Base-by-base conservation (phyloP, 805 yeast genomes). In the Saccharomyces kudriavzevii region DNA sequence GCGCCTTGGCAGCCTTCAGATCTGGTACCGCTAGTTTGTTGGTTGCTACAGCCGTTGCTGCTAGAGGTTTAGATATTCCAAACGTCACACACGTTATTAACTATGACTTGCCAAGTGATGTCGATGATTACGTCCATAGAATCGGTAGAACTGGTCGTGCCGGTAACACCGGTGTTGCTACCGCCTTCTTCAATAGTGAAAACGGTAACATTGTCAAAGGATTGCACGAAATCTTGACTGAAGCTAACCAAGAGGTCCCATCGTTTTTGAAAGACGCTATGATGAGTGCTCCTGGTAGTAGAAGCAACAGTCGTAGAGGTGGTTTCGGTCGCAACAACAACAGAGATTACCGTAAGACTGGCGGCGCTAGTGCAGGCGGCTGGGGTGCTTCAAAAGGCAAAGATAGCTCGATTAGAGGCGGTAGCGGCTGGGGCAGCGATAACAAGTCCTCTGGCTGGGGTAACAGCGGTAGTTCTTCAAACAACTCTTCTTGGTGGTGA, bases 91-190 rank as follows among this genome's bases (percentile, higher is more conserved):
- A 92, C 71, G 99, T 94, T 69, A 86, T 94, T 76, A 94, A 94
- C 82, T 94, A 87, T 73, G 99, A 94, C 72, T 80, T 94, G 72
- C 99, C 99, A 72, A 78, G 86, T 70, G 98, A 94, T 74, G 87
- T 94, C 68, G 99, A 94, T 74, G 99, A 94, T 75, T 94, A 94
- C 71, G 99, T 94, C 56, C 99, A 94, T 79, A 88, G 99, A 79
- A 94, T 94, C 71, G 99, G 99, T 83, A 92, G 99, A 84, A 94
- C 99, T 69, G 99, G 99, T 77, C 94, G 99, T 84, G 99, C 99
- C 67, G 99, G 99, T 82, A 94, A 94, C 78, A 84, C 87, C 58
- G 99, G 99, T 87, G 80, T 88, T 65, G 97, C 99, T 60, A 91
- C 97, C 62, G 96, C 99, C 50, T 94, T 94, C 79, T 89, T 94